phyloP scores from a whole-genome alignment of 2,329 filamentous ascomycete species.

The Pseudogymnoascus sp. region DNA sequence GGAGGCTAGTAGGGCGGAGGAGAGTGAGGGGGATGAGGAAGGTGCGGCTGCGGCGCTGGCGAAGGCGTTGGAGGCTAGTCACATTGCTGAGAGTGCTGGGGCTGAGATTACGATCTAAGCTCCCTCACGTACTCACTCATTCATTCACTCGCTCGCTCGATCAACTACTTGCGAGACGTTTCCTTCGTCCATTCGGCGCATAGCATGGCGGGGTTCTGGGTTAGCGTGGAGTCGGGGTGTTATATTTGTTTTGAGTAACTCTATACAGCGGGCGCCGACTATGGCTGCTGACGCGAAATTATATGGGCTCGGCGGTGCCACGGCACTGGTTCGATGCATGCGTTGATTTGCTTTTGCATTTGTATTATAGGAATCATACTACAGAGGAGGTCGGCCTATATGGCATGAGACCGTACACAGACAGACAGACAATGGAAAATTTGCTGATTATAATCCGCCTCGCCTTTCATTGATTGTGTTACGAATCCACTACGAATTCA shows the following conservation, averaged over 20 bases:
- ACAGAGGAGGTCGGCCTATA: not conserved
- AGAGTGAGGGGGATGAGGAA: constrained; percentile 13
- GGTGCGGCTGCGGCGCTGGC: not conserved
- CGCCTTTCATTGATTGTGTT: too few species aligned
- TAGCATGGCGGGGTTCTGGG: not conserved
- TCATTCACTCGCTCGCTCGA: too few species aligned
- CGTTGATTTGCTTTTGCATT: not conserved
- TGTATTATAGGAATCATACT: not conserved
- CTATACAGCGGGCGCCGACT: not conserved
- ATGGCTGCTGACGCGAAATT: not conserved
- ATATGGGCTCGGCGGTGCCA: not conserved
- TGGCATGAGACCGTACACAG: not conserved
- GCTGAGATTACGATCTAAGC: not conserved
- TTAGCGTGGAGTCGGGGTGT: constrained; percentile 4
- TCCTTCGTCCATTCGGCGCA: not conserved
- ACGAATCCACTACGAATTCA: not conserved
- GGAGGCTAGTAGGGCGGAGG: constrained; percentile 15
- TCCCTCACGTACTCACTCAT: too few species aligned
- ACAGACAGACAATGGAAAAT: not conserved
- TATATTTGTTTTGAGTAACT: constrained; percentile 4
- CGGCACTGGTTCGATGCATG: not conserved
- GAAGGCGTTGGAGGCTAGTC: not conserved
- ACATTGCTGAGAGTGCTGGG: not conserved
- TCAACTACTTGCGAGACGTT: not conserved
- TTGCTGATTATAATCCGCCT: not conserved